These are phyloP conservation scores for Moricandia arvensis DNA, from an alignment of 345 rosid species.

Conservation along the genomic window DNA sequence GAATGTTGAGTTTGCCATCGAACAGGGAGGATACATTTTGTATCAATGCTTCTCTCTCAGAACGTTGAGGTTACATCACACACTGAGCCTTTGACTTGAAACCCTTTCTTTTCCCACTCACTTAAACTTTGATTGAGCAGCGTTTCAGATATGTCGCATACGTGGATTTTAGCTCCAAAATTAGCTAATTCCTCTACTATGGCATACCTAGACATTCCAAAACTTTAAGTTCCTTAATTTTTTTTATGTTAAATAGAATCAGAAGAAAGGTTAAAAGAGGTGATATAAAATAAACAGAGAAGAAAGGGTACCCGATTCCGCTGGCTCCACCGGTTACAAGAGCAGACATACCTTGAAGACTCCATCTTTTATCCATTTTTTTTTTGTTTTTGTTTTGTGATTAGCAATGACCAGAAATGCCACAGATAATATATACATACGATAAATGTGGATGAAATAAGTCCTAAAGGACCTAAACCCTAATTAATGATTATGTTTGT, in stretches of 20 bases:
- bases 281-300: too few species aligned
- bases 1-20: neutral
- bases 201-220: slow-evolving; percentile 16
- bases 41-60: slow-evolving; percentile 7
- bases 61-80: slow-evolving; percentile 23
- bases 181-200: slow-evolving; percentile 24
- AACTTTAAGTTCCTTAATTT: neutral
- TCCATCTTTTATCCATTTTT: neutral
- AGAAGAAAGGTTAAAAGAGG: neutral
- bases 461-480: neutral
- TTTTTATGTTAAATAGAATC: neutral
- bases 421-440: too few species aligned
- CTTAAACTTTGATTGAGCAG: slow-evolving; percentile 4
- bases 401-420: too few species aligned
- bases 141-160: slow-evolving; percentile 1
- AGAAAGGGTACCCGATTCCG: neutral
- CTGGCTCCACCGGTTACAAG: neutral
- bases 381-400: neutral
- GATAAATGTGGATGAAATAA: neutral
- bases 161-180: slow-evolving; percentile 25
- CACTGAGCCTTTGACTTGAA: slow-evolving; percentile 18
- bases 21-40: slow-evolving; percentile 8
- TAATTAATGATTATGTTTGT: neutral
- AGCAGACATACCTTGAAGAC: neutral
- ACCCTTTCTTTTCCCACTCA: slow-evolving; percentile 20